Conservation (phyloP, 176 grass and related monocot genomes). For the Microstegium vimineum region DNA sequence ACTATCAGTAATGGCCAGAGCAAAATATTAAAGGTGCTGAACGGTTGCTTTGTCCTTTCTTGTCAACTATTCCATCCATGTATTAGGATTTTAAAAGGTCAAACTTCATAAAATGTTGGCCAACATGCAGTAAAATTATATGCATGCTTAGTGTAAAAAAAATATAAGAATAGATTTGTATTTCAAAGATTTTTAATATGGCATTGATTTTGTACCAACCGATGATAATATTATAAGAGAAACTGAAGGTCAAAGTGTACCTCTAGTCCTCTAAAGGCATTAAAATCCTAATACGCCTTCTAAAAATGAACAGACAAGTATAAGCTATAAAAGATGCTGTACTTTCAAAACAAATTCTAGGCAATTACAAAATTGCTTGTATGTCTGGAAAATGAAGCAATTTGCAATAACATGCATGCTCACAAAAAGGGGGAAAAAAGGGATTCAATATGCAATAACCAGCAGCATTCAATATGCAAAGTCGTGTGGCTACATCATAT, state of each 20-base stretch:
- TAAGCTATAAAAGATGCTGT: neutral
- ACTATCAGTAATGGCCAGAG: neutral
- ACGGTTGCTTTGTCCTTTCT: neutral
- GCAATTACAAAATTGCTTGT: neutral
- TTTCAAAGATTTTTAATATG: neutral
- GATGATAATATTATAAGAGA: neutral
- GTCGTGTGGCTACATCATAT: neutral
- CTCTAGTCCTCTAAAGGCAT: neutral
- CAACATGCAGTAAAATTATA: neutral
- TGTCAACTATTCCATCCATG: neutral
- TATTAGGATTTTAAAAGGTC: neutral
- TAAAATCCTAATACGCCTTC: neutral
- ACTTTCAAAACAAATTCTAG: neutral
- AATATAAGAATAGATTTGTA: neutral
- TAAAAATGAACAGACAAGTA: neutral
- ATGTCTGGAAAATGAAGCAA: neutral
- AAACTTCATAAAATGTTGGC: neutral
- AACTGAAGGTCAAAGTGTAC: neutral
- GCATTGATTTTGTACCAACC: neutral
- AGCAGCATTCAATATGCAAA: neutral
- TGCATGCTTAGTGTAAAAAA: neutral
- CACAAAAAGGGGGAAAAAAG: neutral
- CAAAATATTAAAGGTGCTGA: neutral
- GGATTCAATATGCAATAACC: neutral
- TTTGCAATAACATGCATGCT: constrained; percentile 7